Evolutionary conservation across 768 basidiomycete species (phyloP), one percentile per base, ranked within the genome.

Genomic region (Russula emetica): DNA sequence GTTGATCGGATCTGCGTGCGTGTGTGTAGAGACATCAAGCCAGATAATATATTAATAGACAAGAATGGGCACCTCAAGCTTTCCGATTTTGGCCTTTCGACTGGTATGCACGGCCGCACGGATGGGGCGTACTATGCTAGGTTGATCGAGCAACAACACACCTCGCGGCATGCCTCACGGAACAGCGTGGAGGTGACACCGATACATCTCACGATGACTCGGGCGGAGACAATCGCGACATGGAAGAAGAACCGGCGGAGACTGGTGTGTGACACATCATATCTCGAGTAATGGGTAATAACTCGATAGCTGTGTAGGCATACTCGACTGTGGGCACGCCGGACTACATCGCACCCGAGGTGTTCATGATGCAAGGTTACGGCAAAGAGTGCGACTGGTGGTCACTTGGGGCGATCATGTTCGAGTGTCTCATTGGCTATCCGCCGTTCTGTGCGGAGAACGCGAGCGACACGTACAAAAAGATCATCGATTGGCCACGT

Each of bases 341-440:
- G 1, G 96, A 98, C 74, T 83, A 97, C 74, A 97, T 98, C 70
- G 94, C 96, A 3, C 94, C 95, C 1, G 95, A 98, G 75, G 96
- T 98, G 71, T 98, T 98, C 80, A 76, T 89, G 67, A 93, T 95
- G 74, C 88, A 90, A 71, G 97, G 97, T 14, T 98, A 98, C 74
- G 94, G 92, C 32, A 94, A 96, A 70, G 95, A 96, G 75, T 98
- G 95, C 72, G 97, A 99, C 74, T 98, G 95, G 94, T 99, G 97
- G 97, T 97, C 95, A 10, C 81, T 98, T n/a, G 97, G 97, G 2
- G 92, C 94, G 26, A 98, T 98, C 78, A 95, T 93, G 90, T 99
- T 96, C 74, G 96, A 98, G 76, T 97, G 90, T 75, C 78, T 98
- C 28, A 92, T 98, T 66, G 97, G 97, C 57, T 98, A 97, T 74